Conservation (phyloP, 345 rosid species). For the Orychophragmus violaceus region DNA sequence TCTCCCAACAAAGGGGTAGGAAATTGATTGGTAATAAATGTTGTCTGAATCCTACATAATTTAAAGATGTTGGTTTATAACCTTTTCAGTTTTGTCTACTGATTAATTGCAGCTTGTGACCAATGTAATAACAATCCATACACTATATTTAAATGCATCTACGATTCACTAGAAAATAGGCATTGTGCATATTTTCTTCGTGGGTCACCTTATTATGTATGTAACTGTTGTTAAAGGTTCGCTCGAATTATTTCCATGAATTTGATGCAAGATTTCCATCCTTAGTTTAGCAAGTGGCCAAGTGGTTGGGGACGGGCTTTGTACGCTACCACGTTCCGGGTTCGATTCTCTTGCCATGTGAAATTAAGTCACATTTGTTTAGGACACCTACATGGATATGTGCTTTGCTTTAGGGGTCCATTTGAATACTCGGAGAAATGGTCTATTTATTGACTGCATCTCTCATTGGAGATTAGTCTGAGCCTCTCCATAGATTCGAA, state of each 20-base stretch:
- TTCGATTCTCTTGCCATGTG: no score
- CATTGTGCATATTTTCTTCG: neutral
- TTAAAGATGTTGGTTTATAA: constrained; percentile 16
- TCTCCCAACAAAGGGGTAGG: constrained; percentile 30
- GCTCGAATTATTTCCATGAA: neutral
- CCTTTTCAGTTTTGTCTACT: constrained; percentile 7
- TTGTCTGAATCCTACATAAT: constrained; percentile 10
- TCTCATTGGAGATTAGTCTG: no score
- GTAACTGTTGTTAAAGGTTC: neutral
- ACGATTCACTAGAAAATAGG: neutral
- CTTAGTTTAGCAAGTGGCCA: no score
- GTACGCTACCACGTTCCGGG: no score
- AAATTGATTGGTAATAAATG: constrained; percentile 30
- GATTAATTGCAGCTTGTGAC: constrained; percentile 12
- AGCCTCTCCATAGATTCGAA: no score
- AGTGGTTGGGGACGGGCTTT: no score
- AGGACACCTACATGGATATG: no score
- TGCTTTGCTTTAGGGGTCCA: no score
- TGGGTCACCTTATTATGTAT: neutral
- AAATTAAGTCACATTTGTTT: no score
- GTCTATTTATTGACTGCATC: no score
- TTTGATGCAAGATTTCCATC: neutral
- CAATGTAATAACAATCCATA: neutral
- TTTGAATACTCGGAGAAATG: no score
- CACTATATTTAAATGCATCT: neutral